phyloP scores from a whole-genome alignment of 176 grass and related monocot species.

The Triticum urartu region DNA sequence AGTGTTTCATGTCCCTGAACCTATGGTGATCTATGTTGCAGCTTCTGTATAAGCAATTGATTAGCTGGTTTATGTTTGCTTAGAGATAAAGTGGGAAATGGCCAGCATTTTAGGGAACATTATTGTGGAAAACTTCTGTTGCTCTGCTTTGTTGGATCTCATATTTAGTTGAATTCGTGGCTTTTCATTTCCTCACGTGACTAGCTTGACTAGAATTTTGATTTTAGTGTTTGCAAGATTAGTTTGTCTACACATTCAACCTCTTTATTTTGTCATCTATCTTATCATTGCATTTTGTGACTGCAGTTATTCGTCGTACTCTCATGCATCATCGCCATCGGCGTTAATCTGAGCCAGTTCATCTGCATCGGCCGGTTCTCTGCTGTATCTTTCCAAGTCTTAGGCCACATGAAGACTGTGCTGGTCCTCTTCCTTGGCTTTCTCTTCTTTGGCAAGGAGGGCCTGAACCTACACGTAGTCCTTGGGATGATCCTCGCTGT shows the following conservation, averaged over 20 bases:
- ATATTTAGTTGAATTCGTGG: background rate
- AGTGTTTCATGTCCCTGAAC: background rate
- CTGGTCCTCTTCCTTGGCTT: conserved; percentile 82
- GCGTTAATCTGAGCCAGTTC: conserved; percentile 89
- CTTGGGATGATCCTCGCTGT: conserved; percentile 84
- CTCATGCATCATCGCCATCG: conserved; percentile 83
- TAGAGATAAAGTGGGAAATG: conserved; percentile 2
- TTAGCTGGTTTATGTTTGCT: conserved; percentile 19
- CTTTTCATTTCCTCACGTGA: background rate
- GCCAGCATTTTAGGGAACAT: background rate
- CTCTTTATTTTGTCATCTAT: background rate
- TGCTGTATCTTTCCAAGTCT: conserved; percentile 86
- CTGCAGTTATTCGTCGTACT: conserved; percentile 66
- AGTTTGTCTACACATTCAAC: background rate
- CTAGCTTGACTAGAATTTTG: conserved; percentile 4
- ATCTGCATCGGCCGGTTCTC: conserved; percentile 95
- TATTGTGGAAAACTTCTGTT: background rate
- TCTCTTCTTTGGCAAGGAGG: conserved; percentile 87
- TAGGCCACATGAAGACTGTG: conserved; percentile 97
- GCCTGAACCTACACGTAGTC: conserved; percentile 72
- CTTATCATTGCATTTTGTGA: background rate
- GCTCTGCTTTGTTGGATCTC: background rate
- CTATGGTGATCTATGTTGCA: background rate
- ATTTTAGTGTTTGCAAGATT: background rate
- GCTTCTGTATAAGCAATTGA: conserved; percentile 4